These are phyloP conservation scores for Trametes coccinea DNA, from an alignment of 768 basidiomycete genomes.

Conservation along the genomic window DNA sequence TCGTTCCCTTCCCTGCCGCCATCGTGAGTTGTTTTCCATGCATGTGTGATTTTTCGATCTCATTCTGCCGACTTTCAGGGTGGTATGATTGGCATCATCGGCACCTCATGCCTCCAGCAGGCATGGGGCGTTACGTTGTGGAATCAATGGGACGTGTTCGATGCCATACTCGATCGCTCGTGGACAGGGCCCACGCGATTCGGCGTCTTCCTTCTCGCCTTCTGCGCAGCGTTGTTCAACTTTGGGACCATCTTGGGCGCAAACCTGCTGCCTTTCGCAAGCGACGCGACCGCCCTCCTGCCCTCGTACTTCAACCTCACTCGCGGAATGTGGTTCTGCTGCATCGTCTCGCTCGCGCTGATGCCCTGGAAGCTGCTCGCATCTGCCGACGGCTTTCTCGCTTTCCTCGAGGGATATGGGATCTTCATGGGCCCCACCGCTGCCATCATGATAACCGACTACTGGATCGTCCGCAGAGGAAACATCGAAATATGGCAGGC, in stretches of 20 bases:
- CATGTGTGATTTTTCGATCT: too few species aligned
- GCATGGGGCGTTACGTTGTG: conserved; percentile 24
- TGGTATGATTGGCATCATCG: conserved; percentile 25
- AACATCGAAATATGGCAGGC: conserved; percentile 19
- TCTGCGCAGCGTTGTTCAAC: conserved; percentile 22
- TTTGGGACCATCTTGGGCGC: conserved; percentile 24
- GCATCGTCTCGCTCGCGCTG: conserved; percentile 20
- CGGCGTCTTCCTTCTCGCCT: conserved; percentile 24
- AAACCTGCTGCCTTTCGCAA: conserved; percentile 24
- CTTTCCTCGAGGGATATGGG: conserved; percentile 24
- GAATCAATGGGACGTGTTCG: conserved; percentile 26
- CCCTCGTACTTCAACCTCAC: conserved; percentile 23
- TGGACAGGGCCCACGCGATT: conserved; percentile 17
- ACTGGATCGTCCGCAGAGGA: conserved; percentile 23
- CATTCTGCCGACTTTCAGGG: conserved; percentile 3
- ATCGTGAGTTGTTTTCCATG: conserved; percentile 5
- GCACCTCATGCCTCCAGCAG: conserved; percentile 21
- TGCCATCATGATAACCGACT: conserved; percentile 25
- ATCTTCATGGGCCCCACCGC: conserved; percentile 26
- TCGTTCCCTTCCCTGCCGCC: conserved; percentile 24
- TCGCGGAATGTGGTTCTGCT: conserved; percentile 28
- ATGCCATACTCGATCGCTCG: conserved; percentile 24
- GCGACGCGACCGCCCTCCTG: conserved; percentile 22
- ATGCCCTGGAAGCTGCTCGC: conserved; percentile 27
- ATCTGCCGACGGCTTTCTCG: conserved; percentile 23